Percentiles rank a stretch among this genome's conserved stretches.
These are phyloP conservation scores for Sextonia rubra DNA, from an alignment of 164 flowering plant species.

Conservation along the genomic window DNA sequence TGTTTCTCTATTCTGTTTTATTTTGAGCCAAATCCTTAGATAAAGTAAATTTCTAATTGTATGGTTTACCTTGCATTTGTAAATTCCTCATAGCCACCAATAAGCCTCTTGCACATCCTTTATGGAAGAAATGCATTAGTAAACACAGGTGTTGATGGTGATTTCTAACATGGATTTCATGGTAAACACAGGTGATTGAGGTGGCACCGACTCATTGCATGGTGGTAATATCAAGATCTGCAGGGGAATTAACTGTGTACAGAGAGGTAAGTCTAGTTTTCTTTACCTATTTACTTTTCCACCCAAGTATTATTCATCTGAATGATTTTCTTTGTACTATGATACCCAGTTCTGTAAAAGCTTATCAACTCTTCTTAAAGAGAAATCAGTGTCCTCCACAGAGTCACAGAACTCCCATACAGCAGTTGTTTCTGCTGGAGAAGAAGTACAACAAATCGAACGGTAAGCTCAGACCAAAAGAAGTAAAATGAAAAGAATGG, in stretches of 20 bases:
- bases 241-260: constrained; percentile 47
- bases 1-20: too few species aligned
- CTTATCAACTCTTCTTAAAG: constrained; percentile 49
- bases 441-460: constrained; percentile 14
- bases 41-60: too few species aligned
- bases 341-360: constrained; percentile 60
- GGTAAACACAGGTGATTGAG: constrained; percentile 48
- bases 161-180: too few species aligned
- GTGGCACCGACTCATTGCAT: constrained; percentile 73
- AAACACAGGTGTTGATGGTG: too few species aligned
- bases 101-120: too few species aligned
- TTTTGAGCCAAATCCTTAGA: too few species aligned
- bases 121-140: too few species aligned
- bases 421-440: constrained; percentile 4
- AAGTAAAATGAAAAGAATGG: not conserved
- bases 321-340: not conserved
- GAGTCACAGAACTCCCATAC: constrained; percentile 2
- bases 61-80: too few species aligned
- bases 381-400: constrained; percentile 23
- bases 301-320: not conserved
- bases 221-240: constrained; percentile 63
- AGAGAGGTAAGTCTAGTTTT: constrained; percentile 35
- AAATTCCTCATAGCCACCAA: too few species aligned
- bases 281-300: not conserved
- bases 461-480: constrained; percentile 15